phyloP scores from a whole-genome alignment of 129 eudicot species.

The Lactuca saligna region DNA sequence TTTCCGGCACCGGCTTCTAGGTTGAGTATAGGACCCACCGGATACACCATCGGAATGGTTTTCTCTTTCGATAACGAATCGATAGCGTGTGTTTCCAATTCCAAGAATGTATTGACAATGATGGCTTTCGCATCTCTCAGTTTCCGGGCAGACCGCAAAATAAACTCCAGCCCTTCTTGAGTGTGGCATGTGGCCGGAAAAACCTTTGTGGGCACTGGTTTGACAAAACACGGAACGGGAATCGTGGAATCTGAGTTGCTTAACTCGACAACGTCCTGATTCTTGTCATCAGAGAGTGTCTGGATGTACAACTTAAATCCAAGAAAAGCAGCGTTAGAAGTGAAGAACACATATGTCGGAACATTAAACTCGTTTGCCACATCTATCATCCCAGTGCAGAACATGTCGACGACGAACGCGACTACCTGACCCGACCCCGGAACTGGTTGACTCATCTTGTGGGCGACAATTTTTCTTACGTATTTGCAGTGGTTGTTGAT shows the following conservation, averaged over 20 bases:
- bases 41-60: constrained; percentile 24
- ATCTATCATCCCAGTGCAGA: too few species aligned
- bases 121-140: constrained; percentile 34
- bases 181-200: too few species aligned
- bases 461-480: constrained; percentile 21
- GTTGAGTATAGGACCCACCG: constrained; percentile 46
- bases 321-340: too few species aligned
- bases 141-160: neutral
- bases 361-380: too few species aligned
- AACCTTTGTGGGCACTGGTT: neutral
- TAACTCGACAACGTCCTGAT: too few species aligned
- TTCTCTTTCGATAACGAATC: neutral
- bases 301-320: neutral
- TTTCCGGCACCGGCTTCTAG: neutral
- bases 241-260: constrained; percentile 15
- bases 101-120: constrained; percentile 34
- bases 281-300: constrained; percentile 12
- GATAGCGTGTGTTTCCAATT: constrained; percentile 25
- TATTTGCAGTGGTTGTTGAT: constrained; percentile 24
- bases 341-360: too few species aligned
- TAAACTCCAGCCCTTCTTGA: too few species aligned
- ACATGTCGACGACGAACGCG: too few species aligned
- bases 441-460: constrained; percentile 18
- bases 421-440: neutral
- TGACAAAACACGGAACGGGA: constrained; percentile 31